A percentile compares a stretch with the other conserved stretches of the same genome.
These are phyloP conservation scores for Reticulascus tulasneorum DNA, from an alignment of 2,329 filamentous ascomycete species.

Conservation along the genomic window DNA sequence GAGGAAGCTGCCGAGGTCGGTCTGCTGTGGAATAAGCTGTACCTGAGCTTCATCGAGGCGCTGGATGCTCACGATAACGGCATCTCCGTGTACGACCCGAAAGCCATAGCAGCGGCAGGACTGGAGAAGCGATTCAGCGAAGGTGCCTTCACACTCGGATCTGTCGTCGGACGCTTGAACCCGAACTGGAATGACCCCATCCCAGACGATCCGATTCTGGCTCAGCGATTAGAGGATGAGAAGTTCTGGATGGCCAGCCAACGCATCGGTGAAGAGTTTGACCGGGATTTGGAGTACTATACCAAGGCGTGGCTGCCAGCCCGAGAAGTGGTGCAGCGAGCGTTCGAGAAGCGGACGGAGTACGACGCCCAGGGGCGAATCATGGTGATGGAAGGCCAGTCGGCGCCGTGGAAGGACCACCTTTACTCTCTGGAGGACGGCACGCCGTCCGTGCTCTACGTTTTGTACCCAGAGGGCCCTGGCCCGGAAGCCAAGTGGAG, in stretches of 20 bases:
- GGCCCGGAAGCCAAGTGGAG: slow-evolving; percentile 80
- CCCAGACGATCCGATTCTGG: slow-evolving; percentile 48
- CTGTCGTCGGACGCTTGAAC: slow-evolving; percentile 78
- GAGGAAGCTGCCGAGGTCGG: slow-evolving; percentile 64
- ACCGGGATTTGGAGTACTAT: slow-evolving; percentile 74
- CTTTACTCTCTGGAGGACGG: slow-evolving; percentile 78
- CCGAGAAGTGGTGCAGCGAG: slow-evolving; percentile 69
- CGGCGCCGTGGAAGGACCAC: slow-evolving; percentile 95
- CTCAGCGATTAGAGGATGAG: slow-evolving; percentile 73
- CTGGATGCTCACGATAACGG: slow-evolving; percentile 98
- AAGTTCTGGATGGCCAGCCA: slow-evolving; percentile 73
- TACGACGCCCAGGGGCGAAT: slow-evolving; percentile 74
- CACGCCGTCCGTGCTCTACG: slow-evolving; percentile 66
- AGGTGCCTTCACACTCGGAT: slow-evolving; percentile 78
- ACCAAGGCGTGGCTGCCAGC: slow-evolving; percentile 81
- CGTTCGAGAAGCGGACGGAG: slow-evolving; percentile 65
- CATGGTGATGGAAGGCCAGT: slow-evolving; percentile 71
- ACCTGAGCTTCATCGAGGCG: slow-evolving; percentile 90
- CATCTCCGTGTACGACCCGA: slow-evolving; percentile 75
- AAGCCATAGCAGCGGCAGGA: slow-evolving; percentile 63
- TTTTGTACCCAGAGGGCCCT: slow-evolving; percentile 83
- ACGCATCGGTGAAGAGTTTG: slow-evolving; percentile 88
- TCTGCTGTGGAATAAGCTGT: slow-evolving; percentile 82
- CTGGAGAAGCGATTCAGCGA: slow-evolving; percentile 80
- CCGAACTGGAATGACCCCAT: slow-evolving; percentile 70